phyloP scores from a whole-genome alignment of 2,329 filamentous ascomycete genomes.

The Delphinella strobiligena region DNA sequence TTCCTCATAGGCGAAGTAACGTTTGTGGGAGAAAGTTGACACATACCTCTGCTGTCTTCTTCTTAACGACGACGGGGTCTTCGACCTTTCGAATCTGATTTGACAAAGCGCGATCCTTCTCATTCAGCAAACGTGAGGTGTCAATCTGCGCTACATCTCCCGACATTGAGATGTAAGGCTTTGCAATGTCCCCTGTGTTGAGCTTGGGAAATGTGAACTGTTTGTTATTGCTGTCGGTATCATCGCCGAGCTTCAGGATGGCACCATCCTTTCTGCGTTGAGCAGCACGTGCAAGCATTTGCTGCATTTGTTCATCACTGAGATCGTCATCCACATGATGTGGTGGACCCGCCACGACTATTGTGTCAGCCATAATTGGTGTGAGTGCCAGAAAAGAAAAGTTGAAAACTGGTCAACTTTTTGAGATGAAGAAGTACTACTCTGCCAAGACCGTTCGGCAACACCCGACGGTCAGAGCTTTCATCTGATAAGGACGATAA shows the following conservation, averaged over 20 bases:
- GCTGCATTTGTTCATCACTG: slow-evolving; percentile 51
- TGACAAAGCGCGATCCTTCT: slow-evolving; percentile 34
- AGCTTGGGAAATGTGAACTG: slow-evolving; percentile 39
- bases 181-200: slow-evolving; percentile 32
- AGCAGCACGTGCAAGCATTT: slow-evolving; percentile 53
- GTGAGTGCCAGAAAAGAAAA: slow-evolving; percentile 4
- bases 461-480: too few species aligned
- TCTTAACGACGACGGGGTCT: slow-evolving; percentile 37
- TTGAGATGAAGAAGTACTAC: too few species aligned
- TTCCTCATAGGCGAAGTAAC: slow-evolving; percentile 53
- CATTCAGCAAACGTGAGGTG: slow-evolving; percentile 36
- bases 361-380: slow-evolving; percentile 6
- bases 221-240: slow-evolving; percentile 13
- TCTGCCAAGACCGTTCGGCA: too few species aligned
- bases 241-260: slow-evolving; percentile 13
- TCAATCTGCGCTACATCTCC: slow-evolving; percentile 43
- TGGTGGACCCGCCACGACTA: slow-evolving; percentile 1
- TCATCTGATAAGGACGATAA: too few species aligned
- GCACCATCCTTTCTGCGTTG: slow-evolving; percentile 37
- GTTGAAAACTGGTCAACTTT: too few species aligned
- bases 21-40: slow-evolving; percentile 13
- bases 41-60: slow-evolving; percentile 41
- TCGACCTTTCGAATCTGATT: slow-evolving; percentile 41
- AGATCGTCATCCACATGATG: slow-evolving; percentile 31
- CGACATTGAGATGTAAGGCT: slow-evolving; percentile 42